Percentiles rank a stretch among this genome's conserved stretches.
These are phyloP conservation scores for Gossypium longicalyx DNA, from an alignment of 345 rosid genomes.

Conservation along the genomic window DNA sequence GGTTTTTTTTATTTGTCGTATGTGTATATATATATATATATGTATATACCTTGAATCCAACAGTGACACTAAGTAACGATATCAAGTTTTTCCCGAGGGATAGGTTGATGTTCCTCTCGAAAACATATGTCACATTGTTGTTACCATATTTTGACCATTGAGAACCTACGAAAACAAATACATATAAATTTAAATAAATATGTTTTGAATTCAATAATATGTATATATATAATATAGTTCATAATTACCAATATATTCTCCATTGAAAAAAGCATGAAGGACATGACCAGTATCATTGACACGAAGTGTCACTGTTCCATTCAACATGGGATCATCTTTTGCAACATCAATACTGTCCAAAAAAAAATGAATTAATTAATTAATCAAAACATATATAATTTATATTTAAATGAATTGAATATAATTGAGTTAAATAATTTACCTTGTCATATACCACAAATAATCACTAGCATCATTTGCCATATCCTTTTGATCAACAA, in stretches of 20 bases:
- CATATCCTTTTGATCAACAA: conserved; percentile 51
- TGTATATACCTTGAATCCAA: conserved; percentile 30
- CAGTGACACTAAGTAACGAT: conserved; percentile 26
- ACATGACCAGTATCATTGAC: conserved; percentile 32
- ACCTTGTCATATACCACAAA: too few relatives aligned
- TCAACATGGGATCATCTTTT: conserved; percentile 13
- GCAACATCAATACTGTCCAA: conserved; percentile 21
- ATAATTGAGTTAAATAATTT: background rate
- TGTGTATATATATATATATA: background rate
- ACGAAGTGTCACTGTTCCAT: conserved; percentile 22
- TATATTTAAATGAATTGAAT: too few relatives aligned
- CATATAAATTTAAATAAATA: background rate
- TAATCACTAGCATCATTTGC: too few relatives aligned
- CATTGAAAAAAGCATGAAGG: conserved; percentile 42
- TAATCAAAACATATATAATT: background rate
- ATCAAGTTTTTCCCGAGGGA: conserved; percentile 21
- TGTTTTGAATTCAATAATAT: background rate
- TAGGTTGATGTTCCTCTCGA: conserved; percentile 16
- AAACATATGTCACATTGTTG: background rate
- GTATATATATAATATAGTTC: background rate
- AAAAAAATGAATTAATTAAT: background rate
- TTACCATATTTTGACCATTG: background rate
- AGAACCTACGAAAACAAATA: conserved; percentile 12
- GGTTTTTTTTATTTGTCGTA: background rate
- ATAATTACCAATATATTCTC: conserved; percentile 26